phyloP scores from a whole-genome alignment of 1,284 basidiomycete species.

The Entoloma clypeatum region DNA sequence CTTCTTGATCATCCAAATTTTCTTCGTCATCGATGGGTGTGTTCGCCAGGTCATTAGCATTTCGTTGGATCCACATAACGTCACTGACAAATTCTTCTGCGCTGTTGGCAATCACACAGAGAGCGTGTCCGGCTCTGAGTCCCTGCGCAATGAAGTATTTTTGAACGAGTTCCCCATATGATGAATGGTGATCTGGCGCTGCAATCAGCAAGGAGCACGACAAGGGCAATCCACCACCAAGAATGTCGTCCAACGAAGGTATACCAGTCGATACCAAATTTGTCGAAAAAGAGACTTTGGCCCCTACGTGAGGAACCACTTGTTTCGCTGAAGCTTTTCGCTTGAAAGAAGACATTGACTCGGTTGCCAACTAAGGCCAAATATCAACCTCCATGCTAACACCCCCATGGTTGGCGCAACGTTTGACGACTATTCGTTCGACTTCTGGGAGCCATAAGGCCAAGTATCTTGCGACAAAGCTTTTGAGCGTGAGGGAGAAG shows the following conservation, averaged over 20 bases:
- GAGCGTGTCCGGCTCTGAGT: slow-evolving; percentile 64
- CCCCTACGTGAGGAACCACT: slow-evolving; percentile 45
- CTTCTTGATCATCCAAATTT: slow-evolving; percentile 29
- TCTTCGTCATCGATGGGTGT: slow-evolving; percentile 38
- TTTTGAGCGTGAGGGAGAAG: slow-evolving; percentile 13
- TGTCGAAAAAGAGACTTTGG: slow-evolving; percentile 60
- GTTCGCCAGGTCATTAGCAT: slow-evolving; percentile 25
- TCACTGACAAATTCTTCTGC: slow-evolving; percentile 55
- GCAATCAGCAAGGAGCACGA: slow-evolving; percentile 72
- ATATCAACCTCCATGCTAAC: slow-evolving; percentile 1
- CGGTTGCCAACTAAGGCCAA: slow-evolving; percentile 6
- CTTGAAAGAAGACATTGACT: slow-evolving; percentile 81
- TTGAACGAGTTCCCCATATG: slow-evolving; percentile 83
- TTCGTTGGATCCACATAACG: slow-evolving; percentile 73
- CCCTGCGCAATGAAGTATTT: slow-evolving; percentile 91
- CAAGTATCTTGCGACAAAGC: slow-evolving; percentile 3
- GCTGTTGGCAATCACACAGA: slow-evolving; percentile 65
- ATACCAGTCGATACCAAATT: slow-evolving; percentile 83
- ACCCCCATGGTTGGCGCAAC: slow-evolving; percentile 3
- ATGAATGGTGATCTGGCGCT: slow-evolving; percentile 79
- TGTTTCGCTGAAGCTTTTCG: slow-evolving; percentile 51
- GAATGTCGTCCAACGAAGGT: slow-evolving; percentile 91
- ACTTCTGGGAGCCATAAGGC: slow-evolving; percentile 12
- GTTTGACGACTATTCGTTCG: slow-evolving; percentile 8
- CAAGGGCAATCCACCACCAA: slow-evolving; percentile 90